Percentiles rank a stretch among this genome's conserved stretches.
Conservation (phyloP, 2,329 filamentous ascomycete species). For the Aurifilum marmelostoma region DNA sequence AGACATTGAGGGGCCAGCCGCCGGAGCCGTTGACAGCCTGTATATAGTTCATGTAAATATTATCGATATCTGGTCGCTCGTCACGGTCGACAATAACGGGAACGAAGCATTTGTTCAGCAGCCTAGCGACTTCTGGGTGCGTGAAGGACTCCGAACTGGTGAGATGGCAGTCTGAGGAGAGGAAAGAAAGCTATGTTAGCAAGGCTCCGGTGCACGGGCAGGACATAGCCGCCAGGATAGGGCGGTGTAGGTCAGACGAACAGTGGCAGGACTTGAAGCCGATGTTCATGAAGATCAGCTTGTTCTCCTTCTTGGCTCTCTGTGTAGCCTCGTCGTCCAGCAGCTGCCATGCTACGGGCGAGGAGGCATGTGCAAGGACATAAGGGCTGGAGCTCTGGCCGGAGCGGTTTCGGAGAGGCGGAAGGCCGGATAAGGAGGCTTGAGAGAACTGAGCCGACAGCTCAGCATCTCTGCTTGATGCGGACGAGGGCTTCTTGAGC, state of each 20-base stretch:
- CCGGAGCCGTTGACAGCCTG: conserved; percentile 88
- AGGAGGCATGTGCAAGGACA: conserved; percentile 74
- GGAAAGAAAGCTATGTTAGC: neutral
- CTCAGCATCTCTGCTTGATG: conserved; percentile 23
- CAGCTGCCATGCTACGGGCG: conserved; percentile 89
- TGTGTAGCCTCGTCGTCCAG: conserved; percentile 78
- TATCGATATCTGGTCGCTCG: conserved; percentile 90
- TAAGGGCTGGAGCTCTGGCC: conserved; percentile 53
- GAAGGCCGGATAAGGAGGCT: conserved; percentile 23
- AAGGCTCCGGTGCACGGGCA: neutral
- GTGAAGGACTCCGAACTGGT: conserved; percentile 93
- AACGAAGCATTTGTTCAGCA: conserved; percentile 86
- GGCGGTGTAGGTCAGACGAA: conserved; percentile 49
- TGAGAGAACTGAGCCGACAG: conserved; percentile 29
- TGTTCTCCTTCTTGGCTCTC: conserved; percentile 79
- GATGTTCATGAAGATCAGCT: conserved; percentile 90
- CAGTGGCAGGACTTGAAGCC: conserved; percentile 96
- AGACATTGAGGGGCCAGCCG: conserved; percentile 96
- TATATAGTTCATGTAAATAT: conserved; percentile 98
- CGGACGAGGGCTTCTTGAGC: conserved; percentile 35
- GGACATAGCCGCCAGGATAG: neutral
- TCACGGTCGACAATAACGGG: conserved; percentile 93
- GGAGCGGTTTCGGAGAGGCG: conserved; percentile 43
- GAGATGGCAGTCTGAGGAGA: conserved; percentile 72
- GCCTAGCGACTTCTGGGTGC: conserved; percentile 75